Evolutionary conservation across 2,329 filamentous ascomycete species (phyloP).

Genomic region (Cryphonectria japonica): DNA sequence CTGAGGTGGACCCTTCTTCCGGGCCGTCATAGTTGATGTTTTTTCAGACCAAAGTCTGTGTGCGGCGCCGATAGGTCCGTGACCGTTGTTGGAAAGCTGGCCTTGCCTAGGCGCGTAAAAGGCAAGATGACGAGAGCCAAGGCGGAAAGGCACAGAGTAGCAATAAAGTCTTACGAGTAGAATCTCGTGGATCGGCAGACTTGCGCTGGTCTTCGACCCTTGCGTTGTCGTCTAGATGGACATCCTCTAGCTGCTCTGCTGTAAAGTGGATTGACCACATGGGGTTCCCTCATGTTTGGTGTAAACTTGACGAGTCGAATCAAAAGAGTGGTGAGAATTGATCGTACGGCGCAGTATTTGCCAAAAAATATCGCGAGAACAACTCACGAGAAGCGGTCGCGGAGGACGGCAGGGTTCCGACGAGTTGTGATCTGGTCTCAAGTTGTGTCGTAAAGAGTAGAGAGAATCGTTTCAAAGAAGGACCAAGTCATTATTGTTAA

Average conservation of each 20-base stretch:
- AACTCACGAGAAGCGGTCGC: background rate
- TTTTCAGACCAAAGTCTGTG: no score
- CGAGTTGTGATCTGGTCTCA: background rate
- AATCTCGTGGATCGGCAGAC: background rate
- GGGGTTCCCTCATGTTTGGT: background rate
- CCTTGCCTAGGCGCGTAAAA: no score
- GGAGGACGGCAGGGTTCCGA: background rate
- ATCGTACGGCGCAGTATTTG: background rate
- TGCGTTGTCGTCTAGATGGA: constrained; percentile 13
- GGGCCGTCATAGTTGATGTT: no score
- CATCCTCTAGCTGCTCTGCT: constrained; percentile 7
- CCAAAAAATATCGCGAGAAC: background rate
- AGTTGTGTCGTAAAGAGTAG: background rate
- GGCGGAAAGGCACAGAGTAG: no score
- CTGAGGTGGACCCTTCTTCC: no score
- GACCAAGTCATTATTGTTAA: background rate
- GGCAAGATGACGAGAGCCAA: no score
- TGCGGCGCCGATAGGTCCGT: no score
- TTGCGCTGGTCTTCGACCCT: background rate
- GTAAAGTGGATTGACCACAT: background rate
- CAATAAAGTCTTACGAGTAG: no score
- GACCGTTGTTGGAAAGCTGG: no score
- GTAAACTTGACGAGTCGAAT: background rate
- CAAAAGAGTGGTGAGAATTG: constrained; percentile 9
- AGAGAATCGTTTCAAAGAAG: background rate